Percentiles rank a stretch among this genome's conserved stretches.
Conservation (phyloP, 2,329 filamentous ascomycete species). For the Colletotrichum agaves region DNA sequence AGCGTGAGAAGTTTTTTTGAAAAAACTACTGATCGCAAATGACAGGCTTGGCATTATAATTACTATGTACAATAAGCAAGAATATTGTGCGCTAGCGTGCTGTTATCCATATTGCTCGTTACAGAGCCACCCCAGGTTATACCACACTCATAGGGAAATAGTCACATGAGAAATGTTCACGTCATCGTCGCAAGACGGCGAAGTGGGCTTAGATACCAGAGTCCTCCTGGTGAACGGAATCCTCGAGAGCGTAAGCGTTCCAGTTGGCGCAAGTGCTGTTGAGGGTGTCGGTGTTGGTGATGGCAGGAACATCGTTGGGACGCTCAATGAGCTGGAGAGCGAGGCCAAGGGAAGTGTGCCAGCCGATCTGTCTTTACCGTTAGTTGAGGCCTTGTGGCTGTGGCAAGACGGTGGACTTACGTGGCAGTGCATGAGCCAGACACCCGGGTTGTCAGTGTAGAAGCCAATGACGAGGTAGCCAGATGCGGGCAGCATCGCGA, state of each 20-base stretch:
- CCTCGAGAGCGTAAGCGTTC: constrained; percentile 28
- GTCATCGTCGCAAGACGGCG: constrained; percentile 8
- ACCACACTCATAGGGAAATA: not conserved
- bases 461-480: constrained; percentile 63
- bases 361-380: constrained; percentile 15
- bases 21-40: not conserved
- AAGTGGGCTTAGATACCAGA: constrained; percentile 38
- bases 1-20: not conserved
- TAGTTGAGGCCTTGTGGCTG: not conserved
- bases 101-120: not conserved
- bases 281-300: constrained; percentile 34
- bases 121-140: not conserved
- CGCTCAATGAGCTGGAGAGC: constrained; percentile 42
- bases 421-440: constrained; percentile 63
- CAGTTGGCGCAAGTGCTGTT: constrained; percentile 36
- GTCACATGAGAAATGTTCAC: constrained; percentile 14
- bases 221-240: constrained; percentile 38
- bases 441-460: constrained; percentile 59
- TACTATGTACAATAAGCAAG: not conserved
- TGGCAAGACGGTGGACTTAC: constrained; percentile 4
- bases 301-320: constrained; percentile 34
- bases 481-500: constrained; percentile 55
- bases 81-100: not conserved
- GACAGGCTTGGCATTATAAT: not conserved
- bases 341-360: constrained; percentile 41